Evolutionary conservation across 352 stramenopile genomes (phyloP), one percentile per base, ranked within the genome.

Genomic region (Pythium periplocum): DNA sequence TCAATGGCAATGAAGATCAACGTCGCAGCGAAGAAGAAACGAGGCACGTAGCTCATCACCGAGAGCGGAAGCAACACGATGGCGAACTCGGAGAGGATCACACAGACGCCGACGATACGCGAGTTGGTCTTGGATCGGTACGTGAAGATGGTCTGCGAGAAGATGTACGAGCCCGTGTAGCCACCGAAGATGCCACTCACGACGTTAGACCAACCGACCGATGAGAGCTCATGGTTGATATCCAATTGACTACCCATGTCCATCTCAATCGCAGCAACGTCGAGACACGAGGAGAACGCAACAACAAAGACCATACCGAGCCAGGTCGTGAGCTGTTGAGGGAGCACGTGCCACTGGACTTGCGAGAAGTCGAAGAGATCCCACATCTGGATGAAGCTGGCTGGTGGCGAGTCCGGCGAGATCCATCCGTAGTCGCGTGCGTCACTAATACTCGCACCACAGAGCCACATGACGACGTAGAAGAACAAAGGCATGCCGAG

Each of bases 161-260:
- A 99, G 58, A 99, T 99, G 71, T 99, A 99, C 31, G 84, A 98
- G 6, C 97, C 97, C 8, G 96, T 99, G 75, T 98, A 99, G 46
- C 97, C 97, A 32, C 97, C 96, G 0, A 94, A 83, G 37, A 99
- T 17, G 0, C 97, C 97, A 47, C 85, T 98, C 4, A 98, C 68
- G 10, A 98, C 62, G 72, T 99, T 99, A 36, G 87, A 97, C 64
- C 97, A 93, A 3, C 97, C 97, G 9, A 99, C 95, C 32, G 85
- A 96, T 41, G 76, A 62, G 8, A 97, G 67, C 63, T 99, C 96
- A 58, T 96, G 75, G 71, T 98, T 97, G 73, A 98, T 98, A 60
- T 98, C 75, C 2, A 99, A 78, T 30, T 92, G 87, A 33, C 77
- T 71, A 44, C 93, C 94, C 73, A 98, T 86, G 69, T 98, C 96